Evolutionary conservation across 164 flowering plant species (phyloP), one percentile per base, ranked within the genome.

Genomic region (Litsea cubeba): DNA sequence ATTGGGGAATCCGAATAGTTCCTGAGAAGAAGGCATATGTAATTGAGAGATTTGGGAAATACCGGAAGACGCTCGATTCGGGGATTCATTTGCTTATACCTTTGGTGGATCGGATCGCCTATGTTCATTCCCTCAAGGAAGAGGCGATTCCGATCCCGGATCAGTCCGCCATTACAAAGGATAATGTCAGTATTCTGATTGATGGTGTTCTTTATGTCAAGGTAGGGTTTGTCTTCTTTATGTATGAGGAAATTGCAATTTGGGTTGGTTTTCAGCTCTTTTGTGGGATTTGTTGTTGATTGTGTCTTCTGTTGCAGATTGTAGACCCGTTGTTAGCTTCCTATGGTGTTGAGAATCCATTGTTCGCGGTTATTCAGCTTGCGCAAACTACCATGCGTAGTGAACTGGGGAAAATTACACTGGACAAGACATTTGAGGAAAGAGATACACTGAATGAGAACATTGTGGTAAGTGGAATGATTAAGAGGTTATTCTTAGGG

Each of bases 331-430:
- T 82, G 14, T 68, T 83, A 78, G 99, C 99, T 1, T 92, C 99
- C 0, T 95, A 95, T 84, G 99, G 98, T 2, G 97, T 91, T 2
- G 93, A 92, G 85, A 90, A 91, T 82, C 97, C 96, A 0, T 78
- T 93, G 0, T 88, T 85, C 81, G 95, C 98, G 0, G 94, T 93
- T 26, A 82, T 90, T 82, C 97, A 93, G 80, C 95, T 95, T 51
- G 98, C 99, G 0, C 98, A 93, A 81, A 91, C 97, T 1, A 93
- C 96, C 1, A 93, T 93, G 99, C 91, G 94, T 50, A 93, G 97
- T 82, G 99, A 91, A 80, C 83, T 93, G 65, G 98, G 99, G 7
- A 95, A 93, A 80, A 93, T 95, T 72, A 91, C 97, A 0, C 83
- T 95, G 30, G 99, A 93, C 83, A 90, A 91, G 84, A 92, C 95